Evolutionary conservation across 805 yeast genomes (phyloP), one percentile per base, ranked within the genome.

Genomic region (Candida ascalaphidarum): DNA sequence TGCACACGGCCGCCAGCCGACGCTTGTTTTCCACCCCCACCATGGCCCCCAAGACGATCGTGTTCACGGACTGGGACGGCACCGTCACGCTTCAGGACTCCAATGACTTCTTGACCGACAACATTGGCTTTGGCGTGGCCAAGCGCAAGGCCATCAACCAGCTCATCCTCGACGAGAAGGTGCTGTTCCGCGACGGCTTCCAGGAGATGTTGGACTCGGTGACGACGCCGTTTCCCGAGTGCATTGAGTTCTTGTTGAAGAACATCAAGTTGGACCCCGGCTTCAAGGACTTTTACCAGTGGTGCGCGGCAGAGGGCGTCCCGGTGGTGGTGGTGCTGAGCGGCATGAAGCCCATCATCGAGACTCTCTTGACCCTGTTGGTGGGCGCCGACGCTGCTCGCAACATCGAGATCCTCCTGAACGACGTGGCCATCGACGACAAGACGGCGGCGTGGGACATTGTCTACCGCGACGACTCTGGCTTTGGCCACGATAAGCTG

Each of bases 11-110:
- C 18, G 18, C 18, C 18, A 17, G 8, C 8, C 8, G 18, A 17
- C 18, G 18, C 6, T 17, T 8, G 18, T 17, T 8, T 6, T 17
- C 18, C 18, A 17, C 18, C 18, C 6, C 18, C 22, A 37, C 28
- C 34, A 23, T 29, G 17, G 35, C 54, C 25, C 51, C 55, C 16
- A 58, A 56, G 27, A 89, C 94, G 26, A 85, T 92, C 46, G 81
- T 92, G 23, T 92, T 92, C 65, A 82, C 96, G 23, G 99, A 92
- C 55, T 92, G 94, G 75, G 99, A 92, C 52, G 99, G 99, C 17
- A 92, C 98, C 2, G 92, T 92, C 39, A 92, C 98, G 9, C 61
- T 82, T 34, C 94, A 89, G 53, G 99, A 92, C 54, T 82, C 95
- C 34, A 92, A 92, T 53, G 97, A 92, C 55, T 81, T 67, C 52